Evolutionary conservation across 1,284 basidiomycete species (phyloP).

Genomic region (Amylostereum areolatum): DNA sequence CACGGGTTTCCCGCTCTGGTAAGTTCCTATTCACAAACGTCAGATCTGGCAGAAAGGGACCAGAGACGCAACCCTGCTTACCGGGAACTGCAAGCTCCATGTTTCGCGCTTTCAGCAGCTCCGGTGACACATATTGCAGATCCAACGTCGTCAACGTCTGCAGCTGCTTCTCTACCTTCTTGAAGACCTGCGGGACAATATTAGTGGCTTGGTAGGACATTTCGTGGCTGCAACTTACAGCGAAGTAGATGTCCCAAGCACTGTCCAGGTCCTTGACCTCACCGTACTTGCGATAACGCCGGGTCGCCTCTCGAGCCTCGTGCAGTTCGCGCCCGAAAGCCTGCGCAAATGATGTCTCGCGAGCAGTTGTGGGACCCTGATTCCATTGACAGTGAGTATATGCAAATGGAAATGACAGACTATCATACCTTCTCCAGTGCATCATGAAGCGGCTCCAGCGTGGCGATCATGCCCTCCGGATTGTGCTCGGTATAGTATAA

Average conservation of each 20-base stretch:
- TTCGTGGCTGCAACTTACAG: no score
- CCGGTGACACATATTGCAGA: conserved; percentile 96
- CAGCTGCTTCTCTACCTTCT: conserved; percentile 93
- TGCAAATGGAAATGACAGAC: no score
- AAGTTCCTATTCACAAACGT: conserved; percentile 62
- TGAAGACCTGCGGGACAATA: conserved; percentile 68
- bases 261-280: conserved; percentile 92
- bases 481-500: conserved; percentile 98
- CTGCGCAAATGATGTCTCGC: conserved; percentile 95
- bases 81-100: conserved; percentile 94
- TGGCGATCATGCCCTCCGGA: conserved; percentile 97
- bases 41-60: background rate
- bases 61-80: conserved; percentile 23
- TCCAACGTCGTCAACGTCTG: conserved; percentile 89
- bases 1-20: conserved; percentile 85
- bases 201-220: background rate
- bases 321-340: conserved; percentile 91
- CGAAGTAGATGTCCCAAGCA: conserved; percentile 99
- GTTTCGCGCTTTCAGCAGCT: conserved; percentile 83
- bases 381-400: no score
- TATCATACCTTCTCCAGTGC: conserved; percentile 84
- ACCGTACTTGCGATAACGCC: conserved; percentile 81
- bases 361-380: conserved; percentile 88
- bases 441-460: conserved; percentile 91
- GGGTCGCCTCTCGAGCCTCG: conserved; percentile 92